A percentile compares a stretch with the other conserved stretches of the same genome.
phyloP scores from a whole-genome alignment of 306 rosid species.

The Casuarina cunninghamiana region DNA sequence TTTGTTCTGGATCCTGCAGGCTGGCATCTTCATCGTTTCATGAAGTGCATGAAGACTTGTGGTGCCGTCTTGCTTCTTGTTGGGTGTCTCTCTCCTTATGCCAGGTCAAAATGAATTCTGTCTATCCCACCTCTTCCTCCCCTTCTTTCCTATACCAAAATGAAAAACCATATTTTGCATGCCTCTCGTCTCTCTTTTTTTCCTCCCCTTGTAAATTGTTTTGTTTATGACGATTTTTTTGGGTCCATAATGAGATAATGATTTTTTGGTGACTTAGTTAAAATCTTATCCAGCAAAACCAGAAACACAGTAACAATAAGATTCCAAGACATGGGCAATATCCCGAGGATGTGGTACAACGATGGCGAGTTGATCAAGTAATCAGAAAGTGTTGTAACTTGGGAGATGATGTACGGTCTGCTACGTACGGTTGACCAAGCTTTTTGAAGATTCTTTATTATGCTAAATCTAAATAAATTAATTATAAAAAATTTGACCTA shows the following conservation, averaged over 20 bases:
- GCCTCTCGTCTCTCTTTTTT: background rate
- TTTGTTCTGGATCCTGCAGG: conserved; percentile 46
- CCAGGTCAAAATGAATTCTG: background rate
- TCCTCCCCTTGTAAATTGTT: background rate
- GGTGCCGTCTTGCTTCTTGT: conserved; percentile 19
- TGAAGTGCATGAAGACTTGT: conserved; percentile 27
- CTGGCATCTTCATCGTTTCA: conserved; percentile 46
- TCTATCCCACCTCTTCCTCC: background rate
- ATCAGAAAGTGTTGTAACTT: no score
- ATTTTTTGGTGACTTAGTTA: background rate
- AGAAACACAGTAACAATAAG: no score
- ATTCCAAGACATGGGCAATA: no score
- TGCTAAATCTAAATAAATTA: no score
- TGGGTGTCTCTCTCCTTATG: background rate
- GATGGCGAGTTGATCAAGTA: no score
- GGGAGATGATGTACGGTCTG: no score
- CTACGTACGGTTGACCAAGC: no score
- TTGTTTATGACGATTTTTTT: background rate
- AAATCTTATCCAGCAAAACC: background rate
- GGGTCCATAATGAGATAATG: background rate
- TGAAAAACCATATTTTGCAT: background rate
- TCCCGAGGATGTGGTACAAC: no score
- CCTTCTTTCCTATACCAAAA: background rate
- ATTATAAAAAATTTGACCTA: no score
- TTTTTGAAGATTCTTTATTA: no score